Evolutionary conservation across 768 basidiomycete species (phyloP), one percentile per base, ranked within the genome.

Genomic region (Russula dissimulans): DNA sequence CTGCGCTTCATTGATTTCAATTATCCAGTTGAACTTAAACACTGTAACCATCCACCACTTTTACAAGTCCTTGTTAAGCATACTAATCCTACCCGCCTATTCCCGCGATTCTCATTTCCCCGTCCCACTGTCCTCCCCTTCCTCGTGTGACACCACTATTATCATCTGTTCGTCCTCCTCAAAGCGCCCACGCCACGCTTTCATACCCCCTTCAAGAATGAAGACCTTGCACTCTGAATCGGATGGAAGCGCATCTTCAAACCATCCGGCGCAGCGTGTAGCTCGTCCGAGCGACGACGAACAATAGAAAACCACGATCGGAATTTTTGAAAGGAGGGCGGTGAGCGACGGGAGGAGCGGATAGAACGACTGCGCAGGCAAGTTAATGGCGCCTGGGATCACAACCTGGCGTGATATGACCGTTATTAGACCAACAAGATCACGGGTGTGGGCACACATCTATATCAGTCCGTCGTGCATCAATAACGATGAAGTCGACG

Each of bases 111-210:
- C 42, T 58, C 45, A 59, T 32, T 46, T 54, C 22, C 41, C 41
- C 14, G 17, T 48, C 4, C 38, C 47, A 18, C 11, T 41, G 36
- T 34, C 41, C 14, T 42, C 47, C 31, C 26, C 46, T 17, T 44
- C 59, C 22, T 54, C 59, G 7, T 8, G 26, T 10, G 94, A 91
- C 26, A 95, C 89, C 17, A 61, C 68, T 18, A 69, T 45, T 9
- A 62, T 48, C 44, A 67, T 52, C n/a, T 22, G 41, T 31, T 51
- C 47, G 34, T 65, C 67, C 18, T 59, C 63, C 14, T 56, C 66
- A 49, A 63, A 69, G 34, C 59, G 38, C 41, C 22, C 67, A 9
- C 65, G 50, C 69, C 70, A 71, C 17, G 60, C 69, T 47, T 63
- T 66, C 26, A 68, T 65, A 8, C 69, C 69, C 5, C 68, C 68